Base-by-base conservation (phyloP, 2,329 filamentous ascomycete species). In the Xylaria sp. region DNA sequence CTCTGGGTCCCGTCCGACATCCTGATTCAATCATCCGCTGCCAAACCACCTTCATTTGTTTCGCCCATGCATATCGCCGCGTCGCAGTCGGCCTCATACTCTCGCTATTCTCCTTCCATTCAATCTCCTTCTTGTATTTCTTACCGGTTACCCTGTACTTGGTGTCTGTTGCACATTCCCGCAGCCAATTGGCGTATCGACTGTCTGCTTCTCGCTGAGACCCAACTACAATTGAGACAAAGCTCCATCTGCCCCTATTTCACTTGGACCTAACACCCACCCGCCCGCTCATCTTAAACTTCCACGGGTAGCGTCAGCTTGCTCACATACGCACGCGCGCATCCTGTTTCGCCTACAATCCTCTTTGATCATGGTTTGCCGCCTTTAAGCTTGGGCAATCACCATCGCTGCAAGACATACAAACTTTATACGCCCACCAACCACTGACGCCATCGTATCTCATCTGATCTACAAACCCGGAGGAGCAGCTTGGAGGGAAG, bases 11-110 rank as follows among this genome's bases (percentile, higher is more conserved):
- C 46, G 38, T 35, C 31, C 33, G 38, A 54, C 45, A 46, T 52
- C 60, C 56, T 56, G 52, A 63, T 56, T 46, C n/a, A n/a, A 59
- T 52, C 51, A 19, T 38, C 40, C 53, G 21, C 33, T 23, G 19
- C 40, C 40, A 54, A 61, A 64, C 57, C 61, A 28, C 42, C 57
- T 40, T 60, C 61, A 47, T 53, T 57, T 56, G 61, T 54, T 52
- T 61, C 53, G 31, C 45, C 42, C 58, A 40, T 54, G 49, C 56
- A 57, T 60, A 60, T 63, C 63, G 43, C 49, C 51, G 56, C 49
- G 61, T 53, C 28, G 58, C 53, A 31, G 43, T 40, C 61, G 25
- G 53, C 57, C 57, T 64, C 53, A 53, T n/a, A 50, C 47, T 3
- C 46, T 56, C 47, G 28, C n/a, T n/a, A 31, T 31, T 38, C 7